Conservation (phyloP, 2,329 filamentous ascomycete genomes). For the Drechslerella dactyloides region DNA sequence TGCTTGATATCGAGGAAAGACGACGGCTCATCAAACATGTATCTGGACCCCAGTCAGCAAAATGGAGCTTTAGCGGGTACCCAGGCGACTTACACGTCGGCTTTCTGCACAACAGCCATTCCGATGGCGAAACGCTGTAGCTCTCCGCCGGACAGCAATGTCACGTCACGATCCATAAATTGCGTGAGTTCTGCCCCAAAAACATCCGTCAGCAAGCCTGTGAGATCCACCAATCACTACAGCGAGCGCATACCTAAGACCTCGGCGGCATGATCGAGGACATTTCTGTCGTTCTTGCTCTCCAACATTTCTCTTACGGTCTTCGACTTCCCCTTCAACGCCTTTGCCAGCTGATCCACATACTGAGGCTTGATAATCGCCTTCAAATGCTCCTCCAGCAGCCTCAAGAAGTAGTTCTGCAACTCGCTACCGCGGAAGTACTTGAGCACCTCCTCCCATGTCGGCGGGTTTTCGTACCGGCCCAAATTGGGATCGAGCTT, state of each 20-base stretch:
- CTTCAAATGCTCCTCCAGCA: constrained; percentile 95
- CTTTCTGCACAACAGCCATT: constrained; percentile 91
- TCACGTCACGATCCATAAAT: constrained; percentile 90
- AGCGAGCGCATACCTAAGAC: constrained; percentile 66
- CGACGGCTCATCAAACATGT: constrained; percentile 99
- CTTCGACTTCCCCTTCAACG: constrained; percentile 81
- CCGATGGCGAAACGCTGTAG: constrained; percentile 97
- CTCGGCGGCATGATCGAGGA: constrained; percentile 81
- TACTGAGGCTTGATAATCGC: constrained; percentile 99
- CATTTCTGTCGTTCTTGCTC: constrained; percentile 75
- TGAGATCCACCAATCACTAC: constrained; percentile 12
- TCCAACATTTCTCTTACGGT: constrained; percentile 79
- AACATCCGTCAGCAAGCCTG: constrained; percentile 27
- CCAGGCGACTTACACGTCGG: constrained; percentile 72
- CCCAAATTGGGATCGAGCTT: constrained; percentile 99
- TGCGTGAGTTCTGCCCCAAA: constrained; percentile 73
- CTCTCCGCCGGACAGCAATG: constrained; percentile 91
- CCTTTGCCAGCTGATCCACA: constrained; percentile 95
- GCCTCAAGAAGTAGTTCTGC: constrained; percentile 99
- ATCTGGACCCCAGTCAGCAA: constrained; percentile 60
- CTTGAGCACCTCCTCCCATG: constrained; percentile 99
- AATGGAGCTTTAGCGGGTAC: neutral
- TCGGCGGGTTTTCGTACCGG: constrained; percentile 91
- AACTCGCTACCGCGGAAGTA: constrained; percentile 97
- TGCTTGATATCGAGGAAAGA: constrained; percentile 99